Evolutionary conservation across 73 alveolate genomes (phyloP).

Genomic region (Breviolum minutum): DNA sequence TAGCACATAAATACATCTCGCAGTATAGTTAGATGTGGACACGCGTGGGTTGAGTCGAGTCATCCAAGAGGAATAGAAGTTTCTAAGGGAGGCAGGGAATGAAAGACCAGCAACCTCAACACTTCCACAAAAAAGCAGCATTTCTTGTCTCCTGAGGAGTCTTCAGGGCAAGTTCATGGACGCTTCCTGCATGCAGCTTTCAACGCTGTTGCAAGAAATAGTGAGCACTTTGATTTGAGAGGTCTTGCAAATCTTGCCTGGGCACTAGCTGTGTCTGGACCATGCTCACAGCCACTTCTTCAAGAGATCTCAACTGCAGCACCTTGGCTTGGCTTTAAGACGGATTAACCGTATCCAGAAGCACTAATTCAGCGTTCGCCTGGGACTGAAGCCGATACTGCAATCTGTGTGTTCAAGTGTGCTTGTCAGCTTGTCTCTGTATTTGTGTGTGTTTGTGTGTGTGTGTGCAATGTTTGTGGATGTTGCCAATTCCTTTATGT

Average conservation of each 20-base stretch:
- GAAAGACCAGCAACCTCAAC: background rate
- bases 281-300: background rate
- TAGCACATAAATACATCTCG: background rate
- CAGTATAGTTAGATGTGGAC: too few species aligned
- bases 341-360: too few species aligned
- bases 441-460: background rate
- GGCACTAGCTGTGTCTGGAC: constrained; percentile 52
- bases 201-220: background rate
- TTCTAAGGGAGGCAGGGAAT: background rate
- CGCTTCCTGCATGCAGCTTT: constrained; percentile 37
- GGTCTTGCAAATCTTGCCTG: constrained; percentile 81
- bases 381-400: too few species aligned
- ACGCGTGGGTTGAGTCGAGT: too few species aligned
- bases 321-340: background rate
- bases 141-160: background rate
- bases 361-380: too few species aligned
- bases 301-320: background rate
- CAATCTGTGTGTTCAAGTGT: too few species aligned
- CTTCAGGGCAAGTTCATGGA: background rate
- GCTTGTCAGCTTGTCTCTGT: too few species aligned
- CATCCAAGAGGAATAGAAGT: background rate
- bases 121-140: background rate
- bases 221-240: constrained; percentile 31
- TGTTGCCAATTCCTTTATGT: background rate
- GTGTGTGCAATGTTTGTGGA: background rate